A percentile compares a stretch with the other conserved stretches of the same genome.
Conservation (phyloP, 2,329 filamentous ascomycete species). For the Penicillium sp. region DNA sequence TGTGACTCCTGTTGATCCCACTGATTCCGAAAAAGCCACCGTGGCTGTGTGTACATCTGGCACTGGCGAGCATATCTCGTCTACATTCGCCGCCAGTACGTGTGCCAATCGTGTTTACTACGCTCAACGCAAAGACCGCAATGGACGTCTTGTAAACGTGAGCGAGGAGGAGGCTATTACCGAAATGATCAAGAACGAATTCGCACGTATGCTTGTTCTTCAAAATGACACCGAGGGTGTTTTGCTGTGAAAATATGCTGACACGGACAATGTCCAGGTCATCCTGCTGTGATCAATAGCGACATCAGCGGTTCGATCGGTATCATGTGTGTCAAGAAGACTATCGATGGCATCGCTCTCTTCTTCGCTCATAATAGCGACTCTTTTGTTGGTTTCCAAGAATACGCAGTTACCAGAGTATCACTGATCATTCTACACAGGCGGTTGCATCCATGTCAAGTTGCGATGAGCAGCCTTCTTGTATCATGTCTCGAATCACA, state of each 20-base stretch:
- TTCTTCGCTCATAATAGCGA: conserved; percentile 98
- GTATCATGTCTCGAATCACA: conserved; percentile 77
- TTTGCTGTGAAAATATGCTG: not conserved
- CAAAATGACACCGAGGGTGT: too few relatives aligned
- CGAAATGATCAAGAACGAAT: conserved; percentile 78
- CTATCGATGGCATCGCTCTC: conserved; percentile 66
- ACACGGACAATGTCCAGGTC: conserved; percentile 40
- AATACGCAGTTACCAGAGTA: not conserved
- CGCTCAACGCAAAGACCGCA: conserved; percentile 53
- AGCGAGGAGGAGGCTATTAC: conserved; percentile 73
- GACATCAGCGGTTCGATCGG: conserved; percentile 84
- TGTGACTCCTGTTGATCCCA: conserved; percentile 69
- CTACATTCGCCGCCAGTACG: conserved; percentile 80
- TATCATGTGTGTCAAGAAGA: conserved; percentile 84
- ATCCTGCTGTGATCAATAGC: conserved; percentile 75
- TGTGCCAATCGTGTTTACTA: conserved; percentile 82
- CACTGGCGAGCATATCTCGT: conserved; percentile 97
- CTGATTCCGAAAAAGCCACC: conserved; percentile 61
- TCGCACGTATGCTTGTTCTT: conserved; percentile 57
- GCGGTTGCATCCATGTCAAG: conserved; percentile 85
- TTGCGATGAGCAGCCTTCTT: conserved; percentile 65
- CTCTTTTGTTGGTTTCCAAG: conserved; percentile 50
- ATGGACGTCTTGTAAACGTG: conserved; percentile 59
- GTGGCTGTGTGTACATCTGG: conserved; percentile 88
- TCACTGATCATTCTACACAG: conserved; percentile 23